These are phyloP conservation scores for Sugiyamaella chiloensis DNA, from an alignment of 805 yeast species.

Conservation along the genomic window DNA sequence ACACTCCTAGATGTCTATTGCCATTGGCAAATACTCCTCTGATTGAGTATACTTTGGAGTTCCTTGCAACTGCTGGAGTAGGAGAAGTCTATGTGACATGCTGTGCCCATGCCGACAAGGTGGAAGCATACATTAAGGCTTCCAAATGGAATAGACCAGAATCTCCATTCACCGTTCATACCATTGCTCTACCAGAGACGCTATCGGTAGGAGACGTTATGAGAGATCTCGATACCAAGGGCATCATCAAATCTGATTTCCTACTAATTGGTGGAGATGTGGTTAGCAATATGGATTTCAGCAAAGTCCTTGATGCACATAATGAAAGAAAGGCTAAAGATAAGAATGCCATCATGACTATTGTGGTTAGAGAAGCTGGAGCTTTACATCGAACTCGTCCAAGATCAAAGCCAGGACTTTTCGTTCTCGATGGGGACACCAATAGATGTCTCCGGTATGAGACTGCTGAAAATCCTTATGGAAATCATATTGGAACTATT, in stretches of 20 bases:
- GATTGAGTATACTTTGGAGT: slow-evolving; percentile 91
- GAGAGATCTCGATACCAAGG: slow-evolving; percentile 91
- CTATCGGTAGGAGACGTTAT: slow-evolving; percentile 95
- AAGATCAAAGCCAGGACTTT: slow-evolving; percentile 76
- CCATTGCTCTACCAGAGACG: slow-evolving; percentile 80
- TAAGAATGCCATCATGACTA: slow-evolving; percentile 89
- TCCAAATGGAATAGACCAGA: slow-evolving; percentile 42
- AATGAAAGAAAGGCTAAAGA: slow-evolving; percentile 65
- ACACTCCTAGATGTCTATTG: slow-evolving; percentile 82
- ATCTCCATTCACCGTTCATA: slow-evolving; percentile 77
- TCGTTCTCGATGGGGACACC: slow-evolving; percentile 70
- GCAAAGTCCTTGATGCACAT: slow-evolving; percentile 69
- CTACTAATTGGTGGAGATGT: slow-evolving; percentile 90
- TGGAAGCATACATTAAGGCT: slow-evolving; percentile 71
- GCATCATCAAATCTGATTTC: slow-evolving; percentile 86
- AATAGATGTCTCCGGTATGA: slow-evolving; percentile 83
- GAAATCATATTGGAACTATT: slow-evolving; percentile 38
- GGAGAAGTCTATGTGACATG: slow-evolving; percentile 88
- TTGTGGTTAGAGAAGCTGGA: slow-evolving; percentile 84
- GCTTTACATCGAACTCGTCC: slow-evolving; percentile 84
- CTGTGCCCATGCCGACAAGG: slow-evolving; percentile 84
- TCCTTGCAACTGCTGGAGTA: slow-evolving; percentile 85
- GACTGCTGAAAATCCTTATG: slow-evolving; percentile 51
- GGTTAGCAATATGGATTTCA: slow-evolving; percentile 84
- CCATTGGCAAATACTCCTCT: slow-evolving; percentile 93